Evolutionary conservation across 441 rosid species (phyloP).

Genomic region (Syzygium malaccense): DNA sequence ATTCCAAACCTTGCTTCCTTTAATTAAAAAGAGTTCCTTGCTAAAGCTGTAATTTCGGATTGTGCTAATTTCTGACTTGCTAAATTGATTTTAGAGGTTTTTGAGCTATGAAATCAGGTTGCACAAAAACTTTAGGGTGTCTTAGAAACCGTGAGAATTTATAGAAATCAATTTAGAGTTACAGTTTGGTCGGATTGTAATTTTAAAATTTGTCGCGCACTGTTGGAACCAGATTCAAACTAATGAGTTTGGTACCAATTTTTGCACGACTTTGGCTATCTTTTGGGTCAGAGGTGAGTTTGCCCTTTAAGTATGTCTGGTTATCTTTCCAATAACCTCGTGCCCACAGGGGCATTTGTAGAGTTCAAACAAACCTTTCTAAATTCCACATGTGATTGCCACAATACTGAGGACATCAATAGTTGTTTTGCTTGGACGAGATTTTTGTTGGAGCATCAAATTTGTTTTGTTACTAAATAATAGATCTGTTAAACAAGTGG

Average conservation of each 20-base stretch:
- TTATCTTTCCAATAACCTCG: not conserved
- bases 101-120: not conserved
- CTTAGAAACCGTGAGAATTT: not conserved
- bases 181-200: accelerated
- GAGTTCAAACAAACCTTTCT: not conserved
- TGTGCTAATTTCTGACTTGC: not conserved
- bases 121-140: not conserved
- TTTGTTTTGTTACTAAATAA: too few relatives aligned
- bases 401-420: too few relatives aligned
- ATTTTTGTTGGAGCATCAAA: too few relatives aligned
- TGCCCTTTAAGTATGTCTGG: not conserved
- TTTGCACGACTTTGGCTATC: not conserved
- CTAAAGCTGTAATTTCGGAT: too few relatives aligned
- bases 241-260: not conserved
- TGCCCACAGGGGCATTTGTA: not conserved
- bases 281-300: not conserved
- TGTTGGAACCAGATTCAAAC: not conserved
- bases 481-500: too few relatives aligned
- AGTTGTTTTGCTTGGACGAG: not conserved
- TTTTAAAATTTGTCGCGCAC: not conserved
- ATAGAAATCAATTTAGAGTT: conserved; percentile 13
- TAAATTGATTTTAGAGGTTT: not conserved
- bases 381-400: too few relatives aligned
- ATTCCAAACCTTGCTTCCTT: too few relatives aligned
- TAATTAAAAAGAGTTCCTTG: too few relatives aligned